Percentiles rank a stretch among this genome's conserved stretches.
Evolutionary conservation across 23 red algal genomes (phyloP).

Genomic region (Chondrus crispus): DNA sequence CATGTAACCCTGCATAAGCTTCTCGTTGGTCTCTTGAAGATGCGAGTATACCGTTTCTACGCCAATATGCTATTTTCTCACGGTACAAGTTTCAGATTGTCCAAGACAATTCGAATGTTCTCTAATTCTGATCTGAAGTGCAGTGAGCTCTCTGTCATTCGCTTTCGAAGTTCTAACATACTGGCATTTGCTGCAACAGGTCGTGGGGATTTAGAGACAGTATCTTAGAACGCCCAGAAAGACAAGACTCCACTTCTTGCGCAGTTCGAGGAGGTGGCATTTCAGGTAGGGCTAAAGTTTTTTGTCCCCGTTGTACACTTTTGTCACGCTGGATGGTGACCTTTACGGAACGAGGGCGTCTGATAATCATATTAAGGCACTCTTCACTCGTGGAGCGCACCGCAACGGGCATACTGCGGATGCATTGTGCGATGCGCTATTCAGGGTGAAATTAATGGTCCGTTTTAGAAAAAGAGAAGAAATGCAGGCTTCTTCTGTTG

Average conservation of each 20-base stretch:
- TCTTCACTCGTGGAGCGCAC: not conserved
- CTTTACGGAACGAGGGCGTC: not conserved
- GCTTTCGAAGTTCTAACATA: not conserved
- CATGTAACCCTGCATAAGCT: no score
- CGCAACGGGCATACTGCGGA: not conserved
- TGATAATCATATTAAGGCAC: not conserved
- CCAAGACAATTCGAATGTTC: not conserved
- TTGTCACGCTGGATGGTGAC: not conserved
- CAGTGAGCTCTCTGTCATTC: not conserved
- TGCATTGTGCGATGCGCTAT: no score
- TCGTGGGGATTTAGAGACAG: not conserved
- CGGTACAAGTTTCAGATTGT: not conserved
- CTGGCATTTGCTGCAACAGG: not conserved
- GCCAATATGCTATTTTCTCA: no score
- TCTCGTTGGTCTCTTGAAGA: no score
- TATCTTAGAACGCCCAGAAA: not conserved
- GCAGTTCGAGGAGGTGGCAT: not conserved
- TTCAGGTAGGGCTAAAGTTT: not conserved
- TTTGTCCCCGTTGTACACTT: not conserved
- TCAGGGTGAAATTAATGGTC: not conserved
- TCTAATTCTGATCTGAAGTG: not conserved
- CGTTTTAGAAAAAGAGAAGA: not conserved
- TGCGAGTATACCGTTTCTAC: no score
- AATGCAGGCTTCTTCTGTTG: not conserved
- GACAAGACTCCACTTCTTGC: not conserved